Conservation (phyloP, 1,284 basidiomycete species). For the Gymnopus androsaceus region DNA sequence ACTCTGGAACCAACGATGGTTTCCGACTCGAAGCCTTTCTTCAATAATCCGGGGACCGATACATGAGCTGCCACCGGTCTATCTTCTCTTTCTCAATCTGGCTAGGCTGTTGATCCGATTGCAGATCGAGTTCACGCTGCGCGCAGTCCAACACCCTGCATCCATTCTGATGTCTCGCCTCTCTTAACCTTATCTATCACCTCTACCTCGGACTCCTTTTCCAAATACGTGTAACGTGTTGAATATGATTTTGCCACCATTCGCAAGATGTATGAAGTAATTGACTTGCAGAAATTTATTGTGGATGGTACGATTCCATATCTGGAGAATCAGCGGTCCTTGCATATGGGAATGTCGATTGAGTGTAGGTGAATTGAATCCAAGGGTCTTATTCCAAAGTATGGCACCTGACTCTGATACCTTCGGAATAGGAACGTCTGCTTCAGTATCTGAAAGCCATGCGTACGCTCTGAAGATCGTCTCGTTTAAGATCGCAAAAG, state of each 20-base stretch:
- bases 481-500: constrained; percentile 69
- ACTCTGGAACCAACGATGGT: neutral
- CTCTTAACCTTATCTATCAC: constrained; percentile 74
- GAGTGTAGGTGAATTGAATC: constrained; percentile 59
- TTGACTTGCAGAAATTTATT: constrained; percentile 62
- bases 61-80: constrained; percentile 64
- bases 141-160: constrained; percentile 68
- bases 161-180: constrained; percentile 74
- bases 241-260: constrained; percentile 56
- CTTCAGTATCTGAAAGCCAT: constrained; percentile 65
- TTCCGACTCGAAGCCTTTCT: constrained; percentile 40
- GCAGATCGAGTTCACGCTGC: constrained; percentile 71
- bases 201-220: constrained; percentile 58
- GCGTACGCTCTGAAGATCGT: constrained; percentile 58
- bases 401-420: neutral
- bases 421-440: constrained; percentile 61
- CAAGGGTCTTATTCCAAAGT: neutral
- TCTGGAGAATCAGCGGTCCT: constrained; percentile 60
- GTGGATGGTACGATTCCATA: constrained; percentile 58
- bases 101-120: neutral
- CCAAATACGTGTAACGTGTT: constrained; percentile 54
- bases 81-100: constrained; percentile 7
- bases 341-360: constrained; percentile 56
- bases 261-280: constrained; percentile 69
- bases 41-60: constrained; percentile 57